Conservation (phyloP, 83 land plant genomes). For the Larix sibirica region DNA sequence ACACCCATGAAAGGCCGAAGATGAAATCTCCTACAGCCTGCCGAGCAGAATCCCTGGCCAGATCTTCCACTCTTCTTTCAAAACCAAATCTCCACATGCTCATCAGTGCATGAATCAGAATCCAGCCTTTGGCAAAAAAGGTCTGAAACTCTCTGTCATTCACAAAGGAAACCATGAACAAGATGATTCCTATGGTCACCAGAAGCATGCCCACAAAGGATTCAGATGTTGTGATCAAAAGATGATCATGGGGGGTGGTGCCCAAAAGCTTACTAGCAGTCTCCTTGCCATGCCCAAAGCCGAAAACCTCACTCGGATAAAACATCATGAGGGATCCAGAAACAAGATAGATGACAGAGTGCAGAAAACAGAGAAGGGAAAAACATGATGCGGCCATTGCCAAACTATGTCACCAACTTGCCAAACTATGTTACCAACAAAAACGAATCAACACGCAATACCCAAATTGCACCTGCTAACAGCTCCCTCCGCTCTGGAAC, state of each 20-base stretch:
- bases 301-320: slow-evolving; percentile 43
- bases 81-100: slow-evolving; percentile 66
- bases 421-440: too few species aligned
- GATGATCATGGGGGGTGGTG: slow-evolving; percentile 75
- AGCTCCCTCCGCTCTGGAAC: too few species aligned
- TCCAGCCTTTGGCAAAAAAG: slow-evolving; percentile 74
- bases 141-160: slow-evolving; percentile 67
- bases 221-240: slow-evolving; percentile 71
- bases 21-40: slow-evolving; percentile 62
- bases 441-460: too few species aligned
- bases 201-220: slow-evolving; percentile 71
- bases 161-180: slow-evolving; percentile 79
- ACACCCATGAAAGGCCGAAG: slow-evolving; percentile 68
- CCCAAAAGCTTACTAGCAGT: slow-evolving; percentile 56
- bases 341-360: slow-evolving; percentile 43
- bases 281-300: slow-evolving; percentile 57
- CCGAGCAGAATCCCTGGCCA: slow-evolving; percentile 64
- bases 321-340: slow-evolving; percentile 75
- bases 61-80: slow-evolving; percentile 59
- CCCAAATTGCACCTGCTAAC: too few species aligned
- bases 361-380: slow-evolving; percentile 55
- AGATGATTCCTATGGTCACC: slow-evolving; percentile 51
- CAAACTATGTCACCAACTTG: neutral
- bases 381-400: slow-evolving; percentile 34
- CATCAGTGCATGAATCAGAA: slow-evolving; percentile 44